Percentiles rank a stretch among this genome's conserved stretches.
These are phyloP conservation scores for Blastobotrys attinorum DNA, from an alignment of 805 yeast species.

Conservation along the genomic window DNA sequence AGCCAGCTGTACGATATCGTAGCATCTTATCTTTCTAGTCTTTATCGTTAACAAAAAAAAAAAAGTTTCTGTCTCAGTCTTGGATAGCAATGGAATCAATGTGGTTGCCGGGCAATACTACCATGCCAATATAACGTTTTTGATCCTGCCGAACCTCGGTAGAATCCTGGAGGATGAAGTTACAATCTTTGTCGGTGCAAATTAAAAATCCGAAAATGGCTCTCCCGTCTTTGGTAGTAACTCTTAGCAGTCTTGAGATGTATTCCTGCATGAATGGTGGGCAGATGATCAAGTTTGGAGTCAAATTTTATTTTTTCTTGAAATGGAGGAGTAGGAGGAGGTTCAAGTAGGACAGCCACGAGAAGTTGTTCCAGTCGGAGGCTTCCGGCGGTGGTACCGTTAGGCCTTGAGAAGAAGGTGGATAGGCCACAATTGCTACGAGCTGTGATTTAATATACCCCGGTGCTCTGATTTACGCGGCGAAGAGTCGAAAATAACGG, in stretches of 20 bases:
- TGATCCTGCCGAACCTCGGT: slow-evolving; percentile 25
- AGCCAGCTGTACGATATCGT: slow-evolving; percentile 65
- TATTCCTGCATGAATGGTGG: slow-evolving; percentile 5
- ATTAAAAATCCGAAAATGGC: slow-evolving; percentile 27
- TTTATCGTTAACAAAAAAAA: too few species aligned
- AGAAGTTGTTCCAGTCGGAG: too few species aligned
- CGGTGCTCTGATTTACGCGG: too few species aligned
- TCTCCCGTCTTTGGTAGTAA: slow-evolving; percentile 25
- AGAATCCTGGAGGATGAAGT: slow-evolving; percentile 27
- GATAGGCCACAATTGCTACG: too few species aligned
- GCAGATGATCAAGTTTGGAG: background rate
- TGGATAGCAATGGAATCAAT: slow-evolving; percentile 19
- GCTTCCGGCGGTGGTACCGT: too few species aligned
- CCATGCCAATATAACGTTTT: slow-evolving; percentile 27
- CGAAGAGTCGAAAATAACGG: too few species aligned
- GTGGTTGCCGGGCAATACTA: slow-evolving; percentile 26
- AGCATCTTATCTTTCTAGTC: slow-evolving; percentile 41
- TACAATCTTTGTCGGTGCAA: slow-evolving; percentile 24
- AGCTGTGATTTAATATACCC: too few species aligned
- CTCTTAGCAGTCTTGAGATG: slow-evolving; percentile 20
- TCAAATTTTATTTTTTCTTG: slow-evolving; percentile 1
- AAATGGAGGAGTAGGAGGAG: too few species aligned
- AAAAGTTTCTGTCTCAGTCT: too few species aligned
- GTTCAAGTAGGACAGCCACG: too few species aligned
- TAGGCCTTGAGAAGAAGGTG: too few species aligned